Evolutionary conservation across 164 flowering plant genomes (phyloP).

Genomic region (Macadamia tetraphylla): DNA sequence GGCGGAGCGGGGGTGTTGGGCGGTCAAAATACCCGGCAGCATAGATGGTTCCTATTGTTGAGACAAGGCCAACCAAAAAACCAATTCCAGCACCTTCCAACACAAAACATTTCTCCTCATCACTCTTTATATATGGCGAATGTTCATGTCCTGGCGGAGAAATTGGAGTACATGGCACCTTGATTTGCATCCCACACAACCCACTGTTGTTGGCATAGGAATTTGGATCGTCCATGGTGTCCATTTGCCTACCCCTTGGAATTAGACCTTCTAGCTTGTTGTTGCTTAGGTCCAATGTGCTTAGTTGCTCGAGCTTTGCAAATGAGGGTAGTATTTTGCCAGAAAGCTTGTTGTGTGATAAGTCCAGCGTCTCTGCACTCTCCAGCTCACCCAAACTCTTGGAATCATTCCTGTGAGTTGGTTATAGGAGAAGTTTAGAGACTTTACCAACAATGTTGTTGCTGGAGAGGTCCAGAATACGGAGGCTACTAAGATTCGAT

Average conservation of each 20-base stretch:
- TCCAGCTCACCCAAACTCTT: constrained; percentile 32
- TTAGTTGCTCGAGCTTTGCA: too few relatives aligned
- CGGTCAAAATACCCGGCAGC: constrained; percentile 5
- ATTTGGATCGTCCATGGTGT: constrained; percentile 30
- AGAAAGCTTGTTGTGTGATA: constrained; percentile 37
- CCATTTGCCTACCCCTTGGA: constrained; percentile 38
- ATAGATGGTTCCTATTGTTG: constrained; percentile 8
- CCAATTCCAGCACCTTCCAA: constrained; percentile 40
- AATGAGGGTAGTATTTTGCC: constrained; percentile 39
- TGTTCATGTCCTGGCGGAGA: neutral
- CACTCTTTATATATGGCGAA: constrained; percentile 6
- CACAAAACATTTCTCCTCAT: constrained; percentile 20
- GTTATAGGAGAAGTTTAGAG: constrained; percentile 41
- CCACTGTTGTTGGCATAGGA: constrained; percentile 42
- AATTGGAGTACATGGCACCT: constrained; percentile 22
- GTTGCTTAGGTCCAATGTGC: constrained; percentile 35
- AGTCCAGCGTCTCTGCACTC: constrained; percentile 38
- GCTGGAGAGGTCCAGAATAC: constrained; percentile 41
- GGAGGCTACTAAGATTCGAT: constrained; percentile 30
- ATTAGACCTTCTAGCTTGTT: constrained; percentile 32
- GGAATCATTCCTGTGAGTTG: constrained; percentile 37
- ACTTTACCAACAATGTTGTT: constrained; percentile 39
- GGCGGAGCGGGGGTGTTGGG: too few relatives aligned
- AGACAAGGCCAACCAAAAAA: constrained; percentile 25
- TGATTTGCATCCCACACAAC: constrained; percentile 43